Conservation (phyloP, 768 basidiomycete genomes). For the Auricularia heimuer region DNA sequence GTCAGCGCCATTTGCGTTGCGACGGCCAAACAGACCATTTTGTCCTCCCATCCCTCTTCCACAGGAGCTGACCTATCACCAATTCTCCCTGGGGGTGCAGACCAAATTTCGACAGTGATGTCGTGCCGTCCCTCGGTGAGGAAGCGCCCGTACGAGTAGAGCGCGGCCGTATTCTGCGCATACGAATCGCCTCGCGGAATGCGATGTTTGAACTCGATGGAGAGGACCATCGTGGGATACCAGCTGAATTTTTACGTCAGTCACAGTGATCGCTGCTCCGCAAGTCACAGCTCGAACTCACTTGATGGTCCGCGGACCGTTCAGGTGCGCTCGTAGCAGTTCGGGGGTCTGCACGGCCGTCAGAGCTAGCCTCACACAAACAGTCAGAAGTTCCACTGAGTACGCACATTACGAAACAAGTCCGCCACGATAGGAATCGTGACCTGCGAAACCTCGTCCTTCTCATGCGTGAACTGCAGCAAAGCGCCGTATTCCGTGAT, state of each 20-base stretch:
- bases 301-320: neutral
- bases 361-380: too few relatives aligned
- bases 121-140: slow-evolving; percentile 48
- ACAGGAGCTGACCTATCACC: neutral
- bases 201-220: slow-evolving; percentile 54
- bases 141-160: slow-evolving; percentile 46
- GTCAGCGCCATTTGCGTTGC: slow-evolving; percentile 33
- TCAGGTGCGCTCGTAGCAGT: neutral
- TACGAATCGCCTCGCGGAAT: slow-evolving; percentile 37
- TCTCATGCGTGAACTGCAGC: neutral
- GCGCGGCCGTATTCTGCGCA: slow-evolving; percentile 44
- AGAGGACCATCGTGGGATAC: slow-evolving; percentile 53
- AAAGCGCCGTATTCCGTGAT: neutral
- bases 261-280: too few relatives aligned
- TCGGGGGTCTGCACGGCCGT: neutral
- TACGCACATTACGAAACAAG: neutral
- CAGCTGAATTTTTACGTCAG: slow-evolving; percentile 28
- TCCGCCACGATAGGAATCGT: neutral
- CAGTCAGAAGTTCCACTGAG: too few relatives aligned
- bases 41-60: slow-evolving; percentile 38
- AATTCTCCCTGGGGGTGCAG: slow-evolving; percentile 37
- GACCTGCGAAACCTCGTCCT: neutral
- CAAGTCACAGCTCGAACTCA: too few relatives aligned
- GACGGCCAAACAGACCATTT: slow-evolving; percentile 51
- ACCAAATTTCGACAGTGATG: slow-evolving; percentile 53